Conservation (phyloP, 2,329 filamentous ascomycete genomes). For the Hypoxylon sp. region DNA sequence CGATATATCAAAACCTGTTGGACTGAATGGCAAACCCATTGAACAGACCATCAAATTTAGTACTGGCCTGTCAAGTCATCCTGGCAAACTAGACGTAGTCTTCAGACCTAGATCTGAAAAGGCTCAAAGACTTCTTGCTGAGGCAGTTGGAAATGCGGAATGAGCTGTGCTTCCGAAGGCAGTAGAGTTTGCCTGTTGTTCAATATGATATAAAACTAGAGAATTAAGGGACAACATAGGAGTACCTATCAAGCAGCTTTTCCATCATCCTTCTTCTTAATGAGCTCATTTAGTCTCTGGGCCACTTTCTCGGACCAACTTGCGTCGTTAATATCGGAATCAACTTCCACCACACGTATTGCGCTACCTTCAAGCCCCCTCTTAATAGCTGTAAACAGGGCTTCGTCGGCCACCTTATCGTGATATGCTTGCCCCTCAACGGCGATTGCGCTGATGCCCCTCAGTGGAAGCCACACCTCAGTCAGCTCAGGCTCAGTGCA, state of each 20-base stretch:
- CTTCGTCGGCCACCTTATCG: conserved; percentile 60
- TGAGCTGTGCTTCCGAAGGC: neutral
- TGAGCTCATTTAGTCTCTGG: conserved; percentile 43
- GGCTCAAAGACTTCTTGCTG: conserved; percentile 31
- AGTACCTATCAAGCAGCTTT: neutral
- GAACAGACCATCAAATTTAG: conserved; percentile 42
- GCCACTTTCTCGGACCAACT: conserved; percentile 46
- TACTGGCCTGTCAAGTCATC: conserved; percentile 43
- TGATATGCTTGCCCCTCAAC: conserved; percentile 68
- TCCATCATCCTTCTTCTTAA: conserved; percentile 25
- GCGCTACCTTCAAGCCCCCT: conserved; percentile 63
- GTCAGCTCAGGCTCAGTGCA: conserved; percentile 59
- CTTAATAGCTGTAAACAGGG: conserved; percentile 67
- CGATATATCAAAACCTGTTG: conserved; percentile 41
- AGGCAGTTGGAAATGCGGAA: conserved; percentile 26
- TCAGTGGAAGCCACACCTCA: conserved; percentile 71
- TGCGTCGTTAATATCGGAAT: conserved; percentile 67
- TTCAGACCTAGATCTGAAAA: conserved; percentile 41
- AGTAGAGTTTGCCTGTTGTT: no score
- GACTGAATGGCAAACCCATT: conserved; percentile 33
- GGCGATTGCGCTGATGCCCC: conserved; percentile 74
- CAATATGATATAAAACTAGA: neutral
- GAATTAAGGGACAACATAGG: neutral
- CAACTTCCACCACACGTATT: conserved; percentile 65
- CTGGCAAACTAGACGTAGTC: conserved; percentile 40